Percentiles rank a stretch among this genome's conserved stretches.
Conservation (phyloP, 1,139 yeast genomes). For the Taphrina pruni region DNA sequence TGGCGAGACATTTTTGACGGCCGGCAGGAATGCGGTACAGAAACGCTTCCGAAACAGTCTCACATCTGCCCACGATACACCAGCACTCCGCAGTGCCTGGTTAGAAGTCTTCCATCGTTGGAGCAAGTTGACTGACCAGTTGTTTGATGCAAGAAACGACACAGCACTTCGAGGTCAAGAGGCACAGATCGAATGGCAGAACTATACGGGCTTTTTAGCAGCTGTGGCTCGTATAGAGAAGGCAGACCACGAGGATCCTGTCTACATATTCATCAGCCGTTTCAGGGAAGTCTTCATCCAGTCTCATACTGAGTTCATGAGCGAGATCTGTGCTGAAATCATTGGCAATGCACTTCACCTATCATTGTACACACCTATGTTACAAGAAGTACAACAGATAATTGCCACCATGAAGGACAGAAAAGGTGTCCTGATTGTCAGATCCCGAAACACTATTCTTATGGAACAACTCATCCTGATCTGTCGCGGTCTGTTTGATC, state of each 20-base stretch:
- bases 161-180: constrained; percentile 7
- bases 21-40: constrained; percentile 35
- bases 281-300: constrained; percentile 21
- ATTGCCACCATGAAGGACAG: constrained; percentile 21
- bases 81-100: constrained; percentile 14
- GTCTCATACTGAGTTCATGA: constrained; percentile 13
- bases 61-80: constrained; percentile 14
- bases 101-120: constrained; percentile 9
- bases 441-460: constrained; percentile 17
- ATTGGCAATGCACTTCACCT: constrained; percentile 22
- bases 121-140: constrained; percentile 18
- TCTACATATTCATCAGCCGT: constrained; percentile 10
- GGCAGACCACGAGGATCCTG: constrained; percentile 11
- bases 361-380: constrained; percentile 15
- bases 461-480: constrained; percentile 26
- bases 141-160: constrained; percentile 4
- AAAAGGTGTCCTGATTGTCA: constrained; percentile 23
- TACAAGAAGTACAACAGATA: constrained; percentile 15
- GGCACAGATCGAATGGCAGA: constrained; percentile 24
- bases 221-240: constrained; percentile 11
- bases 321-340: constrained; percentile 24
- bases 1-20: constrained; percentile 11
- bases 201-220: constrained; percentile 22
- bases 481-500: constrained; percentile 27
- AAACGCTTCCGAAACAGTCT: constrained; percentile 8